Base-by-base conservation (phyloP, 768 basidiomycete genomes). In the Leucogyrophana mollusca region DNA sequence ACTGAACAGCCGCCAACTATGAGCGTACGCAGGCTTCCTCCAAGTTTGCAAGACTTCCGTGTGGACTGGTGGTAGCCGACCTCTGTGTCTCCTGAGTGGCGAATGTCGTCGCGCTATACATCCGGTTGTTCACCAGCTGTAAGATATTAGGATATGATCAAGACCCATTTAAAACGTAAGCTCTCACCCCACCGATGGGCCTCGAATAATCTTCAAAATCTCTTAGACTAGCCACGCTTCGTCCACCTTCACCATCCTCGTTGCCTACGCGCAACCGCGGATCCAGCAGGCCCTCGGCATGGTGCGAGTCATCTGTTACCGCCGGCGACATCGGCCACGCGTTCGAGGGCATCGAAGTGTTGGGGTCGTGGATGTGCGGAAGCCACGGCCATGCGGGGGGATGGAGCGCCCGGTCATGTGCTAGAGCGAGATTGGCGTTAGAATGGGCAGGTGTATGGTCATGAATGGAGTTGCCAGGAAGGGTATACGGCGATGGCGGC, bases 141-240 rank as follows among this genome's bases (percentile, higher is more conserved):
- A 38, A 4, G 4, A n/a, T 16, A 22, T 35, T 5, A 16, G 9
- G 21, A 23, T n/a, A 5, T 45, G 13, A 17, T 23, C 4, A 27
- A 51, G 37, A 4, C 25, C 4, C 14, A 33, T 24, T 11, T 16
- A 4, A 25, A 21, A 22, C 5, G 16, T 37, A n/a, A 8, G 11
- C 18, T 54, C 65, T 51, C 4, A 67, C 64, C 11, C 65, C 64
- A 23, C 54, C 58, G 11, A 65, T 65, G 3, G 64, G 64, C 9
- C 65, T 57, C 1, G 65, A 65, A 30, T 65, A 65, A 30, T 65
- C 64, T 21, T 65, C 65, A 25, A 65, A 65, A 42, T 65, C 64
- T 45, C 56, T 54, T 42, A 65, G 40, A 40, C 64, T 65, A 21
- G 55, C 35, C 3, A 55, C 57, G 21, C 65, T 65, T 34, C 33